These are phyloP conservation scores for Coemansia sp. DNA, from an alignment of 192 early-diverging fungal species.

Conservation along the genomic window DNA sequence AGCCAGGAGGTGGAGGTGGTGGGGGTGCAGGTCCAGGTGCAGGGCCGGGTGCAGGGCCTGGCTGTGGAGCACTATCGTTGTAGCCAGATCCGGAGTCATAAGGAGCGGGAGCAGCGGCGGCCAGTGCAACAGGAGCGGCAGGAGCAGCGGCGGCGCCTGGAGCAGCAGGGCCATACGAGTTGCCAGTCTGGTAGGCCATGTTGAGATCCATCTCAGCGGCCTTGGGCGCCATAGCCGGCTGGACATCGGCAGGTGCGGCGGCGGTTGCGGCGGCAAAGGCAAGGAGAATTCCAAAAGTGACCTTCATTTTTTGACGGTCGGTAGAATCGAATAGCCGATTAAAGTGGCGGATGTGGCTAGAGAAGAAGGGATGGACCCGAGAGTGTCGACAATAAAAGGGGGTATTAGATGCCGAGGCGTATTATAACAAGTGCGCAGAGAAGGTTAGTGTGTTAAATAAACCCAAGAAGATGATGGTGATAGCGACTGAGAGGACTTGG, in stretches of 20 bases:
- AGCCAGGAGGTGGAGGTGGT: slow-evolving; percentile 5
- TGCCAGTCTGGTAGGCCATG: slow-evolving; percentile 24
- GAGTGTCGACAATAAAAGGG: background rate
- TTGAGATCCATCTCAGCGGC: slow-evolving; percentile 12
- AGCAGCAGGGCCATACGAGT: slow-evolving; percentile 14
- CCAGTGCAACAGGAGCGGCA: background rate
- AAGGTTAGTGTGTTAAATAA: slow-evolving; percentile 2
- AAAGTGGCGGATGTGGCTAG: background rate
- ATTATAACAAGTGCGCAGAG: slow-evolving; percentile 19
- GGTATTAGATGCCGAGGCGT: slow-evolving; percentile 7
- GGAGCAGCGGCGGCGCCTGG: background rate
- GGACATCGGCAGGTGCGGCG: slow-evolving; percentile 42
- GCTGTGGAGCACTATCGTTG: background rate
- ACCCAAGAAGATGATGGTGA: slow-evolving; percentile 11
- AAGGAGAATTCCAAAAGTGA: slow-evolving; percentile 42
- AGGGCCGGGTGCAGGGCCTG: slow-evolving; percentile 4
- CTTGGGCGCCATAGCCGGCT: slow-evolving; percentile 13
- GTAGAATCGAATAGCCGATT: slow-evolving; percentile 11
- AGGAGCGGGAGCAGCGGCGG: background rate
- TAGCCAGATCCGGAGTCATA: background rate
- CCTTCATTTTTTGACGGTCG: slow-evolving; percentile 40
- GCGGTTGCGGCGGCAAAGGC: slow-evolving; percentile 35
- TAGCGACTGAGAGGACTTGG: background rate
- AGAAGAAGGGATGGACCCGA: background rate
- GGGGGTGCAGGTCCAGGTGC: slow-evolving; percentile 7